Base-by-base conservation (phyloP, 257 asterid genomes). In the Ehretia macrophylla region DNA sequence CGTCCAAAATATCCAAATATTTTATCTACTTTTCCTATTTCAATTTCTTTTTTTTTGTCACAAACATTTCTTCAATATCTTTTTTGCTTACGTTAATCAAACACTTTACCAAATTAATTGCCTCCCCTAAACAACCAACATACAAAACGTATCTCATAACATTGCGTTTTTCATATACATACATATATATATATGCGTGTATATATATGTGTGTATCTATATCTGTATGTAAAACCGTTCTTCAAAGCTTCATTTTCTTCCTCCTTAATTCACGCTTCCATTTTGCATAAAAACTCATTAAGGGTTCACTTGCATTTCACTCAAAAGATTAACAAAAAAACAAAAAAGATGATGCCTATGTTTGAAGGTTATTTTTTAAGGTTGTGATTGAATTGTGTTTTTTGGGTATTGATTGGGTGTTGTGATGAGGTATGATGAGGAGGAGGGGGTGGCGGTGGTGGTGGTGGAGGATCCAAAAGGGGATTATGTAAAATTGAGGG, bases 401-500 rank as follows among this genome's bases (percentile, higher is more conserved):
- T 52, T 11, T 11, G 47, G 12, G 57, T 11, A 4, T 20, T 45
- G 42, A 40, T 62, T 56, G 51, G 58, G 52, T 20, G 5, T 27
- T 65, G 70, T 52, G 70, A 75, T 75, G 80, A 69, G 53, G 63
- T 50, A 45, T 74, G 42, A 14, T 35, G 50, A 59, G 66, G 62
- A 39, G 12, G 54, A 69, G 51, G 80, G 53, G 17, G 70, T 51
- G 49, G 60, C 20, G 6, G 75, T 62, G 52, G 51, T 46, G 61
- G 62, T 56, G 22, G 67, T 40, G 46, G 70, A 68, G 58, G 78
- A 70, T 69, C 73, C 65, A 51, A 74, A 68, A 17, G 83, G 74
- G 40, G 87, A 73, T 77, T 91, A 85, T 70, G 83, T 82, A 68
- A 83, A 81, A 78, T 84, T 76, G 63, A 37, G 53, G 18, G 72